Conservation (phyloP, 2,329 filamentous ascomycete species). For the Aspergillus chevalieri region DNA sequence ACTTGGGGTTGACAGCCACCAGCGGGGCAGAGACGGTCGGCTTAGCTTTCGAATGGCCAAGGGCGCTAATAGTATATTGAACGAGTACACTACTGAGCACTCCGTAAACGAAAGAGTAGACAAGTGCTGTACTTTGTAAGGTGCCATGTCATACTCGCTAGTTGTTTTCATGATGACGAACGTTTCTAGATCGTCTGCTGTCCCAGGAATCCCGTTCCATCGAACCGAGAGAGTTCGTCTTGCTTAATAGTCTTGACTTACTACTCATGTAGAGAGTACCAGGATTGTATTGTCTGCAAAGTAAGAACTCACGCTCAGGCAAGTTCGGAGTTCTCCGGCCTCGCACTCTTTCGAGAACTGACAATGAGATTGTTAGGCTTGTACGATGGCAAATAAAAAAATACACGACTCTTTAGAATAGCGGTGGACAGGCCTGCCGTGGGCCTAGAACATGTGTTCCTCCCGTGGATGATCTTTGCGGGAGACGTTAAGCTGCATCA, state of each 20-base stretch:
- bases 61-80: no score
- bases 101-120: neutral
- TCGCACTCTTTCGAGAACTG: neutral
- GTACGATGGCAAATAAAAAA: neutral
- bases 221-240: neutral
- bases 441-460: slow-evolving; percentile 16
- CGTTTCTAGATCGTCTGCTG: neutral
- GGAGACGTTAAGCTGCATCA: neutral
- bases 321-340: neutral
- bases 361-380: neutral
- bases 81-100: no score
- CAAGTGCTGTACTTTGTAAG: no score
- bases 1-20: slow-evolving; percentile 8
- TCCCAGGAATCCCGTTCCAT: neutral
- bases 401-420: slow-evolving; percentile 2
- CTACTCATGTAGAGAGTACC: no score
- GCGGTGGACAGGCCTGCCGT: slow-evolving; percentile 9
- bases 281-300: no score
- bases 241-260: no score
- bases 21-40: slow-evolving; percentile 6
- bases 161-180: neutral
- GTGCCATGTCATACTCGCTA: no score
- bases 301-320: neutral
- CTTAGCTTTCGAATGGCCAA: no score
- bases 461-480: slow-evolving; percentile 5